Percentiles rank a stretch among this genome's conserved stretches.
Conservation (phyloP, 768 basidiomycete species). For the Hygrocybe punicea region DNA sequence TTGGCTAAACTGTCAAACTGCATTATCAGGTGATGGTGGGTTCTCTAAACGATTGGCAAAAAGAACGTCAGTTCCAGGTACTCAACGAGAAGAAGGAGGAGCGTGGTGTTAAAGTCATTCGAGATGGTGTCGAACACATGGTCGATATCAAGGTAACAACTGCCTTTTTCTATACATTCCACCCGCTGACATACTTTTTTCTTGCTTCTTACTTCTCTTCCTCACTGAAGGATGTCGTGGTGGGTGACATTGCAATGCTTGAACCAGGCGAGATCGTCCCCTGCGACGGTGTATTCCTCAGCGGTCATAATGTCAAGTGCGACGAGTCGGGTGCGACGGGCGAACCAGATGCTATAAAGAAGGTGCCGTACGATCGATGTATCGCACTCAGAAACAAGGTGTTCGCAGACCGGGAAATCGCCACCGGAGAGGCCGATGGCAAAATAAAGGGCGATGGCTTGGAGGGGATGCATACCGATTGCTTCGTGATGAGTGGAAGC, state of each 20-base stretch:
- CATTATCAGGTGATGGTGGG: slow-evolving; percentile 73
- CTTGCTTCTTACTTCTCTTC: slow-evolving; percentile 16
- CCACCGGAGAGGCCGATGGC: background rate
- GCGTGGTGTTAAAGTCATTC: slow-evolving; percentile 80
- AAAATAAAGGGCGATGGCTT: background rate
- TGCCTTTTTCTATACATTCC: slow-evolving; percentile 3
- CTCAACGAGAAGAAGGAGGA: slow-evolving; percentile 97
- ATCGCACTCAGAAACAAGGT: slow-evolving; percentile 27
- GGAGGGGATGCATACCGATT: slow-evolving; percentile 63
- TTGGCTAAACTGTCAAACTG: background rate
- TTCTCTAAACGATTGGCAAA: slow-evolving; percentile 96
- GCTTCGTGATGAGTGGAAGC: slow-evolving; percentile 86
- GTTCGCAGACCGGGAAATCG: background rate
- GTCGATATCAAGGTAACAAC: slow-evolving; percentile 67
- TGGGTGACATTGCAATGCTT: slow-evolving; percentile 86
- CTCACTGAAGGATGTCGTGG: slow-evolving; percentile 80
- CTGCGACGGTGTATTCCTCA: slow-evolving; percentile 91
- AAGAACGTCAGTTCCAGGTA: slow-evolving; percentile 90
- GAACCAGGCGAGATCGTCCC: slow-evolving; percentile 97
- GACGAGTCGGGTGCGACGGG: slow-evolving; percentile 97
- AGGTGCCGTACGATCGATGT: slow-evolving; percentile 74
- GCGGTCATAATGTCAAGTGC: slow-evolving; percentile 90
- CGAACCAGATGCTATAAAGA: slow-evolving; percentile 86
- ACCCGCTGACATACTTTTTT: background rate
- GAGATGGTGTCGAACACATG: slow-evolving; percentile 63